Conservation (phyloP, 2,329 filamentous ascomycete genomes). For the Pseudogymnoascus destructans region DNA sequence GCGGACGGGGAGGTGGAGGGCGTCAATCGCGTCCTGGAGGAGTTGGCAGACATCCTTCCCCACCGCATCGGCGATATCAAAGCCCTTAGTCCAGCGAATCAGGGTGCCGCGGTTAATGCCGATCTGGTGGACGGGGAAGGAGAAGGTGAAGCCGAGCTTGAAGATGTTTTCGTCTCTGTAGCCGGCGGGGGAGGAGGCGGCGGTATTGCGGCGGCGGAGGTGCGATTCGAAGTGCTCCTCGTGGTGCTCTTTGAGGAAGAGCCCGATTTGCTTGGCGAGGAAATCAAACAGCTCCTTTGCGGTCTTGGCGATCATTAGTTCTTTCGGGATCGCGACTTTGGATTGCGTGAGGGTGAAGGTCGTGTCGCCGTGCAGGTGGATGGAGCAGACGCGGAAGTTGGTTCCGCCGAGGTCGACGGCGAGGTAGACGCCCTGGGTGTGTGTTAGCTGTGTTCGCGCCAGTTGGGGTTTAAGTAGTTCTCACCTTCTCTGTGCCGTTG, state of each 20-base stretch:
- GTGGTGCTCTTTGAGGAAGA: conserved; percentile 78
- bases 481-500: conserved; percentile 93
- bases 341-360: conserved; percentile 88
- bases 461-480: background rate
- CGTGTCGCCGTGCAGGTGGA: conserved; percentile 83
- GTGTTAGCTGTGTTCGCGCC: conserved; percentile 13
- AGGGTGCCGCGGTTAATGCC: conserved; percentile 91
- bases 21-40: conserved; percentile 80
- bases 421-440: conserved; percentile 64
- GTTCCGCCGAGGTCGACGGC: conserved; percentile 94
- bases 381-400: conserved; percentile 95
- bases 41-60: conserved; percentile 90
- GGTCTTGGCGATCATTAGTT: conserved; percentile 81
- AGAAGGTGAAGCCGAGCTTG: conserved; percentile 93
- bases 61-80: conserved; percentile 87
- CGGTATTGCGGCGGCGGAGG: conserved; percentile 48
- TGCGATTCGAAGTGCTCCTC: conserved; percentile 70
- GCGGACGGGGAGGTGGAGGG: conserved; percentile 71
- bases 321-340: conserved; percentile 80
- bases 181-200: conserved; percentile 42
- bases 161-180: conserved; percentile 67
- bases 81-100: conserved; percentile 97
- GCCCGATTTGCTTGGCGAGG: conserved; percentile 81
- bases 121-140: conserved; percentile 86
- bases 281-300: conserved; percentile 83